Base-by-base conservation (phyloP, 805 yeast genomes). In the Nakazawaea holstii region DNA sequence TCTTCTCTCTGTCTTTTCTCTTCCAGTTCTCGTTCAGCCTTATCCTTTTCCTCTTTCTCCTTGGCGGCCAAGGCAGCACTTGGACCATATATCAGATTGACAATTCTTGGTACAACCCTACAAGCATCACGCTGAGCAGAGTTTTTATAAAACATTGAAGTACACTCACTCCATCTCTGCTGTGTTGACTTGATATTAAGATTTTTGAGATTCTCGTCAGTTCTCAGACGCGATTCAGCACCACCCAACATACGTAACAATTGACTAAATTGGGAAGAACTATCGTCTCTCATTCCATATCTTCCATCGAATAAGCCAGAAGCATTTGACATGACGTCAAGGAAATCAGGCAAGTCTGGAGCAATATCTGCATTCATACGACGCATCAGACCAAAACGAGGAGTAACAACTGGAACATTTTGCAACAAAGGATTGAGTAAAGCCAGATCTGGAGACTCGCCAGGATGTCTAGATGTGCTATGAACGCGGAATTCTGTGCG, bases 131-230 rank as follows among this genome's bases (percentile, higher is more conserved):
- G 53, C 13, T 67, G 66, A 11, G 62, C 62, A 29, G 59, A 60
- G 29, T 68, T 71, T n/a, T 70, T 74, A 53, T 74, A 74, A 51
- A 79, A 77, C 64, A 79, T 67, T 14, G 71, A 66, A 33, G 74
- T 65, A 6, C 77, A 72, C 39, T 84, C 86, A 35, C 65, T 65
- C 94, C 95, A 88, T 53, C 96, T 72, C 43, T 80, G 82, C 11
- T 68, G 62, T 0, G 94, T 81, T 0, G 86, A 74, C 28, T 40
- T 51, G 29, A 52, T 27, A 32, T 28, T 36, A 8, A 45, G 36
- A 27, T 45, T 45, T 32, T 28, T 49, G 36, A 44, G 39, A 28
- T 48, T 39, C 15, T 43, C 47, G 28, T 48, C 41, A 9, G 31
- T 11, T n/a, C 36, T 39, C 35, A 28, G 27, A 26, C 37, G 32